Evolutionary conservation across 2,329 filamentous ascomycete genomes (phyloP), one percentile per base, ranked within the genome.

Genomic region (Pseudogymnoascus sp.): DNA sequence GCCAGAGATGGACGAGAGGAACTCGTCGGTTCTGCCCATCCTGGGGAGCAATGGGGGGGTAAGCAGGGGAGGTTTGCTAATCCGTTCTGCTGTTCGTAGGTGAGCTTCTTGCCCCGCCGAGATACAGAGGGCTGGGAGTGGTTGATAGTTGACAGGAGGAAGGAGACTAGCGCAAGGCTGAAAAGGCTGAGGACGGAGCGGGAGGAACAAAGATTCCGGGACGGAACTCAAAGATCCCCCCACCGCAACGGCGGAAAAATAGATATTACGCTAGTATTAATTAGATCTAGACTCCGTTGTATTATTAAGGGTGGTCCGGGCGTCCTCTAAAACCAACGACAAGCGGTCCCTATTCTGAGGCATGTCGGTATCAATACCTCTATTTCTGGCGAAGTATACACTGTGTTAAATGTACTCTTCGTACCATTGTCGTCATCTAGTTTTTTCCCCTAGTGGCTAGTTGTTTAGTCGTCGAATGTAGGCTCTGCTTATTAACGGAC

Each of bases 1-100:
- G 18, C 77, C 77, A 61, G 84, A 82, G 62, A 93, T 82, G 62
- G 84, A 83, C 9, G 77, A 75, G 61, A 93, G 82, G 72, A 93
- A 95, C 67, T 88, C 80, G 67, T 85, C 79, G 21, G 90, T 77
- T 46, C 89, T 82, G 38, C 86, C 80, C 76, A 90, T 90, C 46
- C 46, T 53, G 46, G 23, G 4, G 1, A 53, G 25, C 46, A 31
- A 16, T 28, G 46, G 14, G 11, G 3, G 21, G 46, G 46, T 53
- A 53, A 53, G 25, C 46, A 53, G n/a, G 4, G n/a, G 46, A 53
- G 14, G 46, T 14, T 16, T 53, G n/a, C 23, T 53, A 31, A 18
- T 53, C 46, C 46, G 25, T 53, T 1, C 46, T 31, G 46, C 31
- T 31, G 46, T 53, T 25, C 46, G 46, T 53, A 53, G 25, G 14